phyloP scores from a whole-genome alignment of 179 eudicot species.

The Silene vulgaris region DNA sequence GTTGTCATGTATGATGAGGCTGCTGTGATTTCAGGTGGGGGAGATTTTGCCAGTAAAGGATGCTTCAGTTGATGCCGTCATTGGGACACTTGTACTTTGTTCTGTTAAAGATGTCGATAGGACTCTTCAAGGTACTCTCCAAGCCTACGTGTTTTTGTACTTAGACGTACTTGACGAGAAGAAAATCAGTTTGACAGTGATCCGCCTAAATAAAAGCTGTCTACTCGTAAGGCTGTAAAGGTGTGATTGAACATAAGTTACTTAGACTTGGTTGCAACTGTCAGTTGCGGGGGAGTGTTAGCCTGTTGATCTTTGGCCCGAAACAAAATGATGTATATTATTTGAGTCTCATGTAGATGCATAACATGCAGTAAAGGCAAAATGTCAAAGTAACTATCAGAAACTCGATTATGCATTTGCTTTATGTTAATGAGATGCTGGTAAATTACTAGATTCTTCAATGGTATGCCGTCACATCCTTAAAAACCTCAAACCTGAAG shows the following conservation, averaged over 20 bases:
- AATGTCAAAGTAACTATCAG: too few relatives aligned
- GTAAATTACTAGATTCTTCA: too few relatives aligned
- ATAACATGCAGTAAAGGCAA: too few relatives aligned
- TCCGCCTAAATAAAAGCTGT: not conserved
- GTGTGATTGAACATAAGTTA: not conserved
- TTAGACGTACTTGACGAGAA: not conserved
- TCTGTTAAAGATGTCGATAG: constrained; percentile 66
- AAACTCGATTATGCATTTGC: too few relatives aligned
- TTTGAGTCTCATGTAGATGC: too few relatives aligned
- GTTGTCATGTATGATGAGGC: not conserved
- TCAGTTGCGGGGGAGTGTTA: too few relatives aligned
- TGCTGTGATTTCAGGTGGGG: constrained; percentile 52
- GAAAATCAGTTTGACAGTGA: not conserved
- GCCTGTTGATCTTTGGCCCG: too few relatives aligned
- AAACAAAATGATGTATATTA: too few relatives aligned
- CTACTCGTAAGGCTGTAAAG: not conserved
- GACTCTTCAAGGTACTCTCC: constrained; percentile 55
- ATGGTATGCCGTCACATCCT: too few relatives aligned
- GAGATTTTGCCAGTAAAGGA: constrained; percentile 78
- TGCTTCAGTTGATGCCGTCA: constrained; percentile 86
- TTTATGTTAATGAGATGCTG: too few relatives aligned
- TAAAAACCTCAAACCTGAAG: too few relatives aligned
- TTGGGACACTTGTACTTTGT: constrained; percentile 89
- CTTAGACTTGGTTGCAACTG: too few relatives aligned
- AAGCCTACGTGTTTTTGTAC: not conserved